These are phyloP conservation scores for Diaporthe amygdali DNA, from an alignment of 2,329 filamentous ascomycete species.

Conservation along the genomic window DNA sequence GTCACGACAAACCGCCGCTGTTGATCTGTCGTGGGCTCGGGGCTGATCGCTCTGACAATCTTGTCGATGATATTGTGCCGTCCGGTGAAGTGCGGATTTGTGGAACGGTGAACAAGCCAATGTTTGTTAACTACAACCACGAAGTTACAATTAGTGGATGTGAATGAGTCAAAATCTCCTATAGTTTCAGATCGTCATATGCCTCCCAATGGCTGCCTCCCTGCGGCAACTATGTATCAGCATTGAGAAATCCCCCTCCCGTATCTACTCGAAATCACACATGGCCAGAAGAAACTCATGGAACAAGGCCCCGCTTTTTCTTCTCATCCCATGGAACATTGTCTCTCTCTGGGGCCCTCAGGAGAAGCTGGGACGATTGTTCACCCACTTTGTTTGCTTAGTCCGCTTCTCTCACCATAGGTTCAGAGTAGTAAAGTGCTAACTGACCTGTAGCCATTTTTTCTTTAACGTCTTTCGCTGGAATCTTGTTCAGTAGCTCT, in stretches of 20 bases:
- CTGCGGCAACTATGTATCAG: no score
- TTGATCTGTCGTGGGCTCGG: background rate
- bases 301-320: background rate
- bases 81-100: background rate
- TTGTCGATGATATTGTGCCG: background rate
- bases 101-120: background rate
- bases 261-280: background rate
- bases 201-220: no score
- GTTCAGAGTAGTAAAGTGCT: background rate
- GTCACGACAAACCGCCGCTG: background rate
- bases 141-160: background rate
- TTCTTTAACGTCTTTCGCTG: background rate
- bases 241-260: background rate
- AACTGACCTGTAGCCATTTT: background rate
- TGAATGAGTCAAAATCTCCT: background rate
- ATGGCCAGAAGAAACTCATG: background rate
- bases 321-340: background rate
- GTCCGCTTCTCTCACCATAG: background rate
- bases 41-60: background rate
- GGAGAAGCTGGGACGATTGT: background rate
- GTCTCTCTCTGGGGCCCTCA: background rate
- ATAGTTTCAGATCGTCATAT: background rate
- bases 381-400: no score
- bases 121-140: background rate
- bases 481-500: conserved; percentile 22